phyloP scores from a whole-genome alignment of 345 rosid species.

The Populus pruinosa region DNA sequence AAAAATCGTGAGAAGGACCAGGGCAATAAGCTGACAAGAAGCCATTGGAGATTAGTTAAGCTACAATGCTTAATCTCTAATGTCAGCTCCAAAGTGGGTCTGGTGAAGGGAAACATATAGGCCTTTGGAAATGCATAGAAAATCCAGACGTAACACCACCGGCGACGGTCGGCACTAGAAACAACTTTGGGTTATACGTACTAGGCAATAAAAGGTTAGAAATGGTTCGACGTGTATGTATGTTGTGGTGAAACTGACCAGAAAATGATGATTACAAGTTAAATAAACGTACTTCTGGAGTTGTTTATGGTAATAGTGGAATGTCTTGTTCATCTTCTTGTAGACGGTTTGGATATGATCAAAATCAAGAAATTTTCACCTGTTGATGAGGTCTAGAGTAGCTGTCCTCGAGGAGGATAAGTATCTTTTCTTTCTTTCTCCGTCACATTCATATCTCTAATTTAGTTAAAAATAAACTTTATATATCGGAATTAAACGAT shows the following conservation, averaged over 20 bases:
- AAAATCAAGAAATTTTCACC: neutral
- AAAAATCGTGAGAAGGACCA: slow-evolving; percentile 20
- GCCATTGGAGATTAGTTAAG: slow-evolving; percentile 22
- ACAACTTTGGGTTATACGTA: neutral
- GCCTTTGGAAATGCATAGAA: neutral
- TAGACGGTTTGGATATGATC: neutral
- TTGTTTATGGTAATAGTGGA: neutral
- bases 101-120: neutral
- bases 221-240: neutral
- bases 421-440: neutral
- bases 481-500: no score
- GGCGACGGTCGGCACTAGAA: neutral
- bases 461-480: no score
- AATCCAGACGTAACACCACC: neutral
- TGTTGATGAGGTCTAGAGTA: neutral
- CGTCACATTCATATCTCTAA: no score
- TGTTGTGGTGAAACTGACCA: neutral
- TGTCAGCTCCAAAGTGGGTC: neutral
- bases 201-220: neutral
- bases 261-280: neutral
- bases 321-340: neutral
- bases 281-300: neutral
- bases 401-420: neutral
- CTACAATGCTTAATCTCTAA: neutral
- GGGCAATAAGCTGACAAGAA: slow-evolving; percentile 1